Evolutionary conservation across 768 basidiomycete species (phyloP).

Genomic region (Trametes gibbosa): DNA sequence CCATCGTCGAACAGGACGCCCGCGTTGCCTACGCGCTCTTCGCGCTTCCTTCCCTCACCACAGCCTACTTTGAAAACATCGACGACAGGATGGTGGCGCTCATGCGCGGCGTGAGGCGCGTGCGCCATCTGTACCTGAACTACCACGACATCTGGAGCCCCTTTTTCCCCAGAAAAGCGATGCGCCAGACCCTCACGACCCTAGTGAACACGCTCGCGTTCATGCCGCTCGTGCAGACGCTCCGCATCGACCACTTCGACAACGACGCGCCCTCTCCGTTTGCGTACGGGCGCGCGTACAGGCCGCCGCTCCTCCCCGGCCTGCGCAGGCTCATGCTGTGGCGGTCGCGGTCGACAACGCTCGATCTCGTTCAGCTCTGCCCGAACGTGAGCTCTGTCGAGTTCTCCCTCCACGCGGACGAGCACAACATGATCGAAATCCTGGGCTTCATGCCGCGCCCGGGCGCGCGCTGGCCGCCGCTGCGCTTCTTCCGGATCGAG

Average conservation of each 20-base stretch:
- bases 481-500: neutral
- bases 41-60: neutral
- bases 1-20: neutral
- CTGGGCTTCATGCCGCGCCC: no score
- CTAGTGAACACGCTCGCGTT: neutral
- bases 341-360: neutral
- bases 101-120: neutral
- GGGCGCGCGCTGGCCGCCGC: neutral
- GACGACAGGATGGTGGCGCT: neutral
- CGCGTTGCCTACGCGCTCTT: neutral
- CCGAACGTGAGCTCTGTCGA: neutral
- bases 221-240: neutral
- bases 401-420: neutral
- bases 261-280: neutral
- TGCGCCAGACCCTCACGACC: no score
- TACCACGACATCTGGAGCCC: neutral
- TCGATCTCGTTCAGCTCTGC: neutral
- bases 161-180: neutral
- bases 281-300: no score
- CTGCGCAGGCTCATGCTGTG: neutral
- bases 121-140: neutral
- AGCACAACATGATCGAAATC: neutral
- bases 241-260: neutral
- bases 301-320: neutral
- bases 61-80: neutral